These are phyloP conservation scores for Cercospora sp. DNA, from an alignment of 2,329 filamentous ascomycete species.

Conservation along the genomic window DNA sequence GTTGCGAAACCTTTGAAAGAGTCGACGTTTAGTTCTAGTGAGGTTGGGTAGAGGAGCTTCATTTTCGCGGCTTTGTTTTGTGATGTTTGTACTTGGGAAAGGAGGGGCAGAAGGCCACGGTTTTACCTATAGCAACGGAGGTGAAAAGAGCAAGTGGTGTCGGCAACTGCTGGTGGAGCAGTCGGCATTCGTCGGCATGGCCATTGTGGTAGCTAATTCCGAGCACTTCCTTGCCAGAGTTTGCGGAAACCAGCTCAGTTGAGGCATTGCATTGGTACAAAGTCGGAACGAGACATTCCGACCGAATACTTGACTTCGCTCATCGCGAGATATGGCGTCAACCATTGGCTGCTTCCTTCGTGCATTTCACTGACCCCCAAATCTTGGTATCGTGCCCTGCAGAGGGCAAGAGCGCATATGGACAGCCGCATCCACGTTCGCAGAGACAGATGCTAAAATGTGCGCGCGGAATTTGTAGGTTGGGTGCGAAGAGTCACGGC, in stretches of 20 bases:
- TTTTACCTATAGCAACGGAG: not conserved
- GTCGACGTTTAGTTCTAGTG: slow-evolving; percentile 57
- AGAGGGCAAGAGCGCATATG: not conserved
- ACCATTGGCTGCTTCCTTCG: not conserved
- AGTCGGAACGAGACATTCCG: not conserved
- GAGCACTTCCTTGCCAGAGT: not conserved
- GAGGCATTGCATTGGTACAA: not conserved
- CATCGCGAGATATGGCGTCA: not conserved
- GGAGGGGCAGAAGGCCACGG: not conserved
- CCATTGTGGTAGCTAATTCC: not conserved
- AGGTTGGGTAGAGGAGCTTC: slow-evolving; percentile 69
- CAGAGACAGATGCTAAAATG: not conserved
- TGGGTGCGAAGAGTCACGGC: not conserved
- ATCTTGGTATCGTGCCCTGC: not conserved
- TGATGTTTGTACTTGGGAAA: not conserved
- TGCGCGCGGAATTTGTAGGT: not conserved
- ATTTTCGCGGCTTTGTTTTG: slow-evolving; percentile 40
- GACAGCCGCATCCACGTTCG: not conserved
- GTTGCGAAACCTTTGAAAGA: slow-evolving; percentile 61
- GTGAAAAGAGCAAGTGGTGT: not conserved
- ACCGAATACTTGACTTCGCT: not conserved
- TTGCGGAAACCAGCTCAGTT: not conserved
- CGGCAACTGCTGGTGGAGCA: not conserved
- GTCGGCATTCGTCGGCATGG: slow-evolving; percentile 6
- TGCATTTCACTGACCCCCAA: not conserved